Evolutionary conservation across 495 filamentous ascomycete species (phyloP), one percentile per base, ranked within the genome.

Genomic region (Tuber umbilicatum): DNA sequence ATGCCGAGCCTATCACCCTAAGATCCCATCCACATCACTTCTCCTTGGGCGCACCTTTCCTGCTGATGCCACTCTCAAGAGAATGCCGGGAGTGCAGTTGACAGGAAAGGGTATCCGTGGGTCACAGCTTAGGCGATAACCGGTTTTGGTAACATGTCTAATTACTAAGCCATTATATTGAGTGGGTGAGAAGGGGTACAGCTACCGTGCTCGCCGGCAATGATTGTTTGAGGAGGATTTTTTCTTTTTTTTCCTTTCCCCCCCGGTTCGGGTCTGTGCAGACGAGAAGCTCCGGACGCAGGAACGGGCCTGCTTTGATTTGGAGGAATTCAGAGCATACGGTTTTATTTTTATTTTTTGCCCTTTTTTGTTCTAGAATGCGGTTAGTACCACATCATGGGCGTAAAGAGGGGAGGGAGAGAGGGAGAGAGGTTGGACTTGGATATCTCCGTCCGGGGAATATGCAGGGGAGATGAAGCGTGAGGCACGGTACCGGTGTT

Each of bases 251-350:
- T 50, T n/a, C 1, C 10, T 9, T n/a, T 10, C 45, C 0, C 9
- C 9, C 6, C 6, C n/a, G n/a, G 55, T 64, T 31, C 6, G 9
- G 55, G 55, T 31, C 55, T 64, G 55, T 64, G n/a, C 55, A 12
- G 3, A 3, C 4, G 12, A 27, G 2, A 1, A 16, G 55, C 55
- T n/a, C n/a, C n/a, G 55, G 55, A 64, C 16, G 55, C 55, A 64
- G 55, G 55, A 64, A 64, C 55, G 55, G 55, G 55, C 55, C 55
- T 31, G 55, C 31, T 64, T 31, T 64, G 27, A 31, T 64, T 64
- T 31, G 9, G 27, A 27, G 23, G 55, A 31, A 64, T 64, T n/a
- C 55, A 64, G n/a, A n/a, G n/a, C n/a, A n/a, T n/a, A n/a, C n/a
- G 55, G 2, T 55, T 27, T 55, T 12, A 0, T 27, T 55, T 55